These are phyloP conservation scores for Euphorbia neoarborescens DNA, from an alignment of 441 rosid species.

Conservation along the genomic window DNA sequence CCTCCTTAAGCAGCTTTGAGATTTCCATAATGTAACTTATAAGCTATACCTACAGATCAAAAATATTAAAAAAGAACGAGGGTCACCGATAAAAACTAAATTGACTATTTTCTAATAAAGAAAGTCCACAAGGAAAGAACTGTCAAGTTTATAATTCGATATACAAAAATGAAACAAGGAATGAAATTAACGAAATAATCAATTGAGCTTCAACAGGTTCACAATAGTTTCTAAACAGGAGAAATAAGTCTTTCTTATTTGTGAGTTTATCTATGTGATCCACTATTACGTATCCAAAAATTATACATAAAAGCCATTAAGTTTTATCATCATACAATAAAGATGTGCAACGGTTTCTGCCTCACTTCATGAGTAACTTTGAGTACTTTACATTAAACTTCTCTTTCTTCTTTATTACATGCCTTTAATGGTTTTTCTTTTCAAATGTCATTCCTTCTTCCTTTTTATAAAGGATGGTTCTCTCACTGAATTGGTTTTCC, in stretches of 20 bases:
- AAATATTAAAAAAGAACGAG: background rate
- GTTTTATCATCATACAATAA: too few relatives aligned
- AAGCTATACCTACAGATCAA: constrained; percentile 42
- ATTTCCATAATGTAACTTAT: constrained; percentile 49
- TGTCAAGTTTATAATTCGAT: too few relatives aligned
- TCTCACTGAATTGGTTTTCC: background rate
- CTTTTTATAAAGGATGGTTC: background rate
- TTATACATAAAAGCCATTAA: too few relatives aligned
- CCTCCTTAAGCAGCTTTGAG: constrained; percentile 61
- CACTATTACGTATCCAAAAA: background rate
- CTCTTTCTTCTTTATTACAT: background rate
- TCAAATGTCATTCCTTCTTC: background rate
- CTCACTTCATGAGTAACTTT: too few relatives aligned
- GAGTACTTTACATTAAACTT: too few relatives aligned
- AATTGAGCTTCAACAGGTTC: background rate
- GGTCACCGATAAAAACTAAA: background rate
- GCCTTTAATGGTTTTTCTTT: background rate
- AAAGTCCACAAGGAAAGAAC: too few relatives aligned
- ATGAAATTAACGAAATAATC: background rate
- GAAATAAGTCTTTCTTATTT: background rate
- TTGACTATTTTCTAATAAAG: background rate
- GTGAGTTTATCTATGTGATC: background rate
- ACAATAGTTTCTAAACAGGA: background rate
- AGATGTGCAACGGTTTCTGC: too few relatives aligned
- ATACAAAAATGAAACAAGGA: background rate